Percentiles rank a stretch among this genome's conserved stretches.
phyloP scores from a whole-genome alignment of 2,329 filamentous ascomycete genomes.

The Trichoderma simmonsii region DNA sequence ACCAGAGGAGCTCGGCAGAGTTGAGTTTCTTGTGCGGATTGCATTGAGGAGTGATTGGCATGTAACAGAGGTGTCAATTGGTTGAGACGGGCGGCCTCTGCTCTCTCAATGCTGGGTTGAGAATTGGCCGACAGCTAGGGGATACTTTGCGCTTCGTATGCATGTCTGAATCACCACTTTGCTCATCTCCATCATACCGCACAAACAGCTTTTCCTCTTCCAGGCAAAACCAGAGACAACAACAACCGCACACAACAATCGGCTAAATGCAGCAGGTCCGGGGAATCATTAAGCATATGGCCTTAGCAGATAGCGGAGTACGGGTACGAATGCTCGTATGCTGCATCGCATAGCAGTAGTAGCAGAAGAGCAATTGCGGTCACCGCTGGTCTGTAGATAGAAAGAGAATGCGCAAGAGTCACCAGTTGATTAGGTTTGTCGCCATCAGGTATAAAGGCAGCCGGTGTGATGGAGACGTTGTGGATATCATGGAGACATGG shows the following conservation, averaged over 20 bases:
- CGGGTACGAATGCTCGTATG: not conserved
- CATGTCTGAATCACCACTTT: not conserved
- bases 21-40: not conserved
- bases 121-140: not conserved
- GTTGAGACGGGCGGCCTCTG: not conserved
- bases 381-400: constrained; percentile 1
- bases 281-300: constrained; percentile 11
- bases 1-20: not conserved
- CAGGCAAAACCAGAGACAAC: not conserved
- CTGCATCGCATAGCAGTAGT: not conserved
- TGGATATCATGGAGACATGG: constrained; percentile 12
- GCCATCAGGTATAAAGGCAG: constrained; percentile 12
- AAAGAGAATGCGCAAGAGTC: not conserved
- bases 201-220: not conserved
- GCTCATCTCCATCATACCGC: not conserved
- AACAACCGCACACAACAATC: not conserved
- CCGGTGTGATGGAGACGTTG: constrained; percentile 4
- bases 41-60: not conserved
- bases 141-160: not conserved
- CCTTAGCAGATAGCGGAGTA: not conserved
- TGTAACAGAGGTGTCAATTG: not conserved
- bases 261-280: constrained; percentile 18
- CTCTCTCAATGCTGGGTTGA: not conserved
- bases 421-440: not conserved
- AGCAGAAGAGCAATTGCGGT: not conserved